These are phyloP conservation scores for Cyathus striatus DNA, from an alignment of 768 basidiomycete genomes.

Conservation along the genomic window DNA sequence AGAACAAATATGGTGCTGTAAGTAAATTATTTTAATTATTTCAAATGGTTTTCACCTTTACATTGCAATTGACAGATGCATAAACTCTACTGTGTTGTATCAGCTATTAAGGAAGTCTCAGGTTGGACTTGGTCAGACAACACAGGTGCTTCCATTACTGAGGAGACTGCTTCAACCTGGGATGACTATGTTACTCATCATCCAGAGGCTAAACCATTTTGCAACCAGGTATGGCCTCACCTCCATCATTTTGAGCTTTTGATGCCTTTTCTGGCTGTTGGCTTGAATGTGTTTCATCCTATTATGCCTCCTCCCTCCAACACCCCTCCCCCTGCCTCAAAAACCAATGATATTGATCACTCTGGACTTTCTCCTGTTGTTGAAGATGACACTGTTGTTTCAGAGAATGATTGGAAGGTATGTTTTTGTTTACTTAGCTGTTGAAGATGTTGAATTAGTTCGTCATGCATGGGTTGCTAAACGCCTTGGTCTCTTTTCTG, in stretches of 20 bases:
- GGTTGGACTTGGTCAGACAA: constrained; percentile 6
- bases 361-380: no score
- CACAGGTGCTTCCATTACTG: constrained; percentile 2
- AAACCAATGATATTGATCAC: neutral
- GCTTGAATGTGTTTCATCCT: constrained; percentile 8
- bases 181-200: constrained; percentile 14
- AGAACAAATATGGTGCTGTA: constrained; percentile 12
- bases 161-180: constrained; percentile 8
- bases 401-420: no score
- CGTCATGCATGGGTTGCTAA: no score
- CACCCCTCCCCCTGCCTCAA: neutral
- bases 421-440: no score
- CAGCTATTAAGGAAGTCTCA: constrained; percentile 1
- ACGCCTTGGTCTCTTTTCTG: no score
- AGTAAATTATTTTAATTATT: constrained; percentile 3
- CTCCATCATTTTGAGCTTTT: no score
- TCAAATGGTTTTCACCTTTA: neutral
- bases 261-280: constrained; percentile 6
- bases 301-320: neutral
- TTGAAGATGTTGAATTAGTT: no score
- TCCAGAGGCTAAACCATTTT: constrained; percentile 15
- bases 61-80: constrained; percentile 6
- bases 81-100: constrained; percentile 7
- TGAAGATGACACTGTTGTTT: no score
- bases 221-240: constrained; percentile 18